Conservation (phyloP, 495 filamentous ascomycete genomes). For the Xylaria grammica region DNA sequence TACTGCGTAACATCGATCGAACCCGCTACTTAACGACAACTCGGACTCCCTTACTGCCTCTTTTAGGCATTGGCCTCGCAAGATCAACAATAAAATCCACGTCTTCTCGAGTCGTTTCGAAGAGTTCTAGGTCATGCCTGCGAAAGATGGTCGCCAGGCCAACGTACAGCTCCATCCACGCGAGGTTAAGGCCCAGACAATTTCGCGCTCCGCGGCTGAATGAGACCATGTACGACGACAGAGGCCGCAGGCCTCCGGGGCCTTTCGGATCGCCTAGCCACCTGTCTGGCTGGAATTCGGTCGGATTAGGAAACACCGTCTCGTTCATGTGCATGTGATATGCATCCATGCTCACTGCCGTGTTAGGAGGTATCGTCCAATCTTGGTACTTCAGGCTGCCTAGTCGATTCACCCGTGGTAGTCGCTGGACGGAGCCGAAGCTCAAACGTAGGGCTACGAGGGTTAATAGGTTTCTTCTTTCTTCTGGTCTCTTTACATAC, state of each 20-base stretch:
- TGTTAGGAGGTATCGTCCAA: constrained; percentile 22
- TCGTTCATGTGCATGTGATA: constrained; percentile 47
- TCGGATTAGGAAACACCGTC: constrained; percentile 44
- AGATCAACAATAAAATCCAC: constrained; percentile 37
- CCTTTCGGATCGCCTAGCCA: constrained; percentile 42
- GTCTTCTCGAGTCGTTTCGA: constrained; percentile 39
- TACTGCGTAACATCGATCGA: too few relatives aligned
- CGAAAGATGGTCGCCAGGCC: constrained; percentile 50
- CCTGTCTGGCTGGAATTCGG: constrained; percentile 49
- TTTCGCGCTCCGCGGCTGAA: constrained; percentile 50
- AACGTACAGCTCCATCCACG: constrained; percentile 52
- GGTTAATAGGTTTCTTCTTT: too few relatives aligned
- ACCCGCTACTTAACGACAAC: constrained; percentile 26
- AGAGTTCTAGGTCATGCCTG: constrained; percentile 43
- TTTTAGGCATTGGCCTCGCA: constrained; percentile 36
- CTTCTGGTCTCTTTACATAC: neutral
- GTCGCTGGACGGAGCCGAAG: constrained; percentile 21
- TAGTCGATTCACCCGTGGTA: constrained; percentile 20
- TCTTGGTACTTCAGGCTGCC: constrained; percentile 17
- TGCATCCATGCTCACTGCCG: constrained; percentile 27
- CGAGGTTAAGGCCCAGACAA: constrained; percentile 57
- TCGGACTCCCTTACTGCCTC: constrained; percentile 40
- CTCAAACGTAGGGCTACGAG: constrained; percentile 27
- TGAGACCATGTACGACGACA: constrained; percentile 48
- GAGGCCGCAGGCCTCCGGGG: constrained; percentile 31